Percentiles rank a stretch among this genome's conserved stretches.
Conservation (phyloP, 129 eudicot genomes). For the Flaveria sonorensis region DNA sequence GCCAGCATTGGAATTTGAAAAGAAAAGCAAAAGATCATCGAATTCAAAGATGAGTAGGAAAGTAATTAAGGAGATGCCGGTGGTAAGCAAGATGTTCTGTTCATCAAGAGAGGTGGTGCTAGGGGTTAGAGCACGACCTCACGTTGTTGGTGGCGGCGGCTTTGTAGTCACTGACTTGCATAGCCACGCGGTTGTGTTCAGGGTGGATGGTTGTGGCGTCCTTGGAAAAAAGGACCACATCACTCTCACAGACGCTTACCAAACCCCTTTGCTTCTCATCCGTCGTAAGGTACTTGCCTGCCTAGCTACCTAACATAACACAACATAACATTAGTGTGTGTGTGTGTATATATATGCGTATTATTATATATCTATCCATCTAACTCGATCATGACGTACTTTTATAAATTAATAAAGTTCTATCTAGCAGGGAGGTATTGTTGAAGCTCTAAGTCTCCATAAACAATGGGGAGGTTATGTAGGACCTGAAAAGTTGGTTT, state of each 20-base stretch:
- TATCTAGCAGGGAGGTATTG: slow-evolving; percentile 57
- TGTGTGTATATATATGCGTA: no score
- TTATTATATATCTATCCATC: no score
- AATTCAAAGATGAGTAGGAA: slow-evolving; percentile 39
- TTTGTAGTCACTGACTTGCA: slow-evolving; percentile 57
- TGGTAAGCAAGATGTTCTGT: slow-evolving; percentile 73
- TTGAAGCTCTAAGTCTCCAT: slow-evolving; percentile 71
- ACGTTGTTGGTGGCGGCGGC: slow-evolving; percentile 75
- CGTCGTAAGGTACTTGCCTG: slow-evolving; percentile 60
- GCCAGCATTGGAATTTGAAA: no score
- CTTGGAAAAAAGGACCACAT: slow-evolving; percentile 69
- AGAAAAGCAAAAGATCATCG: no score
- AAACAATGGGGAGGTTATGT: slow-evolving; percentile 79
- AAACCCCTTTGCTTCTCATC: slow-evolving; percentile 68
- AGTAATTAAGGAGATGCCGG: slow-evolving; percentile 40
- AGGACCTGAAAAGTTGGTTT: slow-evolving; percentile 61
- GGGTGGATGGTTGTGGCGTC: slow-evolving; percentile 87
- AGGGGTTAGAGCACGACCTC: slow-evolving; percentile 68
- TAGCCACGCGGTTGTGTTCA: slow-evolving; percentile 57
- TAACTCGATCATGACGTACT: no score
- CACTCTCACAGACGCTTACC: slow-evolving; percentile 60
- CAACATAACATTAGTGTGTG: no score
- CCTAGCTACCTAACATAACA: background rate
- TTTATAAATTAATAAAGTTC: no score
- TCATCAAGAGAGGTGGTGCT: slow-evolving; percentile 60